A percentile compares a stretch with the other conserved stretches of the same genome.
Evolutionary conservation across 129 eudicot genomes (phyloP).

Genomic region (Tagetes erecta): DNA sequence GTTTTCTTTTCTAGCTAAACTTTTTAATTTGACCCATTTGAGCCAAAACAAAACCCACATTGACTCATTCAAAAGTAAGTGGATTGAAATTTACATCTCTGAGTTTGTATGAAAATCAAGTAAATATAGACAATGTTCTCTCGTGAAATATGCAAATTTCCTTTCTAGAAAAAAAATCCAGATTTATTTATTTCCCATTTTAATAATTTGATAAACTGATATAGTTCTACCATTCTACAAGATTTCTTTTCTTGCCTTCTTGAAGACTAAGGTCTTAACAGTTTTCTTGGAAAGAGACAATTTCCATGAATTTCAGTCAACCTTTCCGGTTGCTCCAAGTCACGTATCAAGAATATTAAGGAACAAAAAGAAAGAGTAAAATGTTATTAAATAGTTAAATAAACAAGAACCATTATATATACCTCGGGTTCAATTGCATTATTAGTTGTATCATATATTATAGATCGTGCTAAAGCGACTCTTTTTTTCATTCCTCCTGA

Average conservation of each 20-base stretch:
- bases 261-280: background rate
- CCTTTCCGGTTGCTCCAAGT: slow-evolving; percentile 5
- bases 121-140: background rate
- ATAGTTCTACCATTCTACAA: slow-evolving; percentile 1
- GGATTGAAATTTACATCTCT: background rate
- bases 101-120: background rate
- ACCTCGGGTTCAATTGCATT: slow-evolving; percentile 90
- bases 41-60: background rate
- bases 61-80: background rate
- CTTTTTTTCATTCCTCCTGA: slow-evolving; percentile 99
- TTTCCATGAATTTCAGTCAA: background rate
- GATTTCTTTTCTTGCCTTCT: background rate
- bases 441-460: slow-evolving; percentile 80
- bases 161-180: background rate
- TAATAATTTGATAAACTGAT: background rate
- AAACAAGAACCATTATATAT: slow-evolving; percentile 17
- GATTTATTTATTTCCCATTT: background rate
- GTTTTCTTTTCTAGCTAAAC: background rate
- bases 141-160: slow-evolving; percentile 6
- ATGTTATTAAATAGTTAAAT: slow-evolving; percentile 4
- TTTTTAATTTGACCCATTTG: slow-evolving; percentile 3
- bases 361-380: background rate
- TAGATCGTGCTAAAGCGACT: slow-evolving; percentile 94
- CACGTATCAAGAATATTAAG: slow-evolving; percentile 2
- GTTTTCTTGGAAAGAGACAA: background rate